Conservation (phyloP, 169 alveolate genomes). For the Cryptosporidium ryanae region DNA sequence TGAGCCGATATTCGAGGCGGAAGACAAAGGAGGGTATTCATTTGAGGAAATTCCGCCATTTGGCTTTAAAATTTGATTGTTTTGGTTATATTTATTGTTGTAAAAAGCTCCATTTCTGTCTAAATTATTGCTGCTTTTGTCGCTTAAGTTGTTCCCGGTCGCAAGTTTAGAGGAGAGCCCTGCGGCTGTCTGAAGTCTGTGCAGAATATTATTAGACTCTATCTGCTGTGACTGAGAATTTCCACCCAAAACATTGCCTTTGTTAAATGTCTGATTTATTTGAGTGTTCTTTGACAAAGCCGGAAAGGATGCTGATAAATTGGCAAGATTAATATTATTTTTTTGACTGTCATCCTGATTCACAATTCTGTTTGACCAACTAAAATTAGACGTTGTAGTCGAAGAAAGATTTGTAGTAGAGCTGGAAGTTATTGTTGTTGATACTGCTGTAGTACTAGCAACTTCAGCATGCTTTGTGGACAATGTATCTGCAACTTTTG, state of each 20-base stretch:
- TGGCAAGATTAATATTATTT: neutral
- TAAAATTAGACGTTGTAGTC: constrained; percentile 15
- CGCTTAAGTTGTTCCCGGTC: neutral
- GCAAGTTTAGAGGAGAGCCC: neutral
- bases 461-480: neutral
- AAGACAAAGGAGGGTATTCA: constrained; percentile 72
- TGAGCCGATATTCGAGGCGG: constrained; percentile 33
- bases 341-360: neutral
- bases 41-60: neutral
- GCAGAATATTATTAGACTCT: constrained; percentile 5
- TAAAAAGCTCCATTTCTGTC: neutral
- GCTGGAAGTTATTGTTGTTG: neutral
- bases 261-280: constrained; percentile 14
- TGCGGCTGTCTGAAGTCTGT: constrained; percentile 52
- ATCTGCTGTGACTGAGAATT: neutral
- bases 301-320: constrained; percentile 45
- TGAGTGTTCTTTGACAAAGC: constrained; percentile 44
- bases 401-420: neutral
- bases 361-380: constrained; percentile 51
- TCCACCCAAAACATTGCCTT: neutral
- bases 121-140: neutral
- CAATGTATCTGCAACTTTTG: neutral
- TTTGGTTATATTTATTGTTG: neutral
- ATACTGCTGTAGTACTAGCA: neutral
- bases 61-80: neutral